Evolutionary conservation across 2,329 filamentous ascomycete species (phyloP).

Genomic region (Phyllosticta capitalensis): DNA sequence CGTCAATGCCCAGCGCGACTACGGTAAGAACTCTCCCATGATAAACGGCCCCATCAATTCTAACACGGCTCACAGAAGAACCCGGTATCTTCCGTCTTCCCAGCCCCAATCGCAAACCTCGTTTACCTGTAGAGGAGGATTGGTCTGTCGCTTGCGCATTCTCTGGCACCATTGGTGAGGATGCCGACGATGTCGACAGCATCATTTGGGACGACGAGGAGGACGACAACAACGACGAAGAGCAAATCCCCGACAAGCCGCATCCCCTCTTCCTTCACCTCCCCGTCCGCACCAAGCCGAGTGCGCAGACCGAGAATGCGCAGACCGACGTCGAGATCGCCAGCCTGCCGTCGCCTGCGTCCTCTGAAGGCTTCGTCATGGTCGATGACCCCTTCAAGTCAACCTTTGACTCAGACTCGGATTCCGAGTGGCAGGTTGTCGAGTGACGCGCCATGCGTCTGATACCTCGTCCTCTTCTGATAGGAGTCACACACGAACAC

Average conservation of each 20-base stretch:
- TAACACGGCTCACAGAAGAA: background rate
- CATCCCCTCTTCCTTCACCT: background rate
- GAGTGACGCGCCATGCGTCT: too few relatives aligned
- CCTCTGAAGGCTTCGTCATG: background rate
- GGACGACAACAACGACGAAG: background rate
- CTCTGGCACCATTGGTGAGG: background rate
- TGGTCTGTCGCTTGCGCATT: background rate
- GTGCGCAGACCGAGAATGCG: background rate
- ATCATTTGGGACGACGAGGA: background rate
- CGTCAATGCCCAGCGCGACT: slow-evolving; percentile 28
- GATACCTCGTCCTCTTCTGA: too few relatives aligned
- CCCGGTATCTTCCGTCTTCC: background rate
- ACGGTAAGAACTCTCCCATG: slow-evolving; percentile 23
- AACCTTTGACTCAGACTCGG: background rate
- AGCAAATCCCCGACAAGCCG: background rate
- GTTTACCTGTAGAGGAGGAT: background rate
- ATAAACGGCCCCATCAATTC: background rate
- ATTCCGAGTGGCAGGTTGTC: background rate
- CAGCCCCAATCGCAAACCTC: background rate
- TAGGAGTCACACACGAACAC: too few relatives aligned
- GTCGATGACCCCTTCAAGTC: background rate
- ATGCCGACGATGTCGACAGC: background rate
- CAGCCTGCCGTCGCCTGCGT: background rate
- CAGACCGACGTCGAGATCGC: background rate
- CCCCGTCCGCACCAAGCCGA: background rate